Conservation (phyloP, 768 basidiomycete genomes). For the Lyophyllum shimeji region DNA sequence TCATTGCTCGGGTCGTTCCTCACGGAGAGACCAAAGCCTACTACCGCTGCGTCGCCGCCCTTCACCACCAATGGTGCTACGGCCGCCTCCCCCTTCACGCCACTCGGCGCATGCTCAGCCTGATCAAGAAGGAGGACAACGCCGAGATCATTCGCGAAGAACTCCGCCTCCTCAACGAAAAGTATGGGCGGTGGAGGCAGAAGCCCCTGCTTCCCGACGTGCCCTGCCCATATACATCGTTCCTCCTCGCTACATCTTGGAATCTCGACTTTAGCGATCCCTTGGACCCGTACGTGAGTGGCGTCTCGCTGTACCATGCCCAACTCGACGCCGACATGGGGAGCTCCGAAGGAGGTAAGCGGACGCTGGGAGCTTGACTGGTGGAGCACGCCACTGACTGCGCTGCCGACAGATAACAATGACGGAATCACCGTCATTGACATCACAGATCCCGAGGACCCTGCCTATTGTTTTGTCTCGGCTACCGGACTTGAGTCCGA, state of each 20-base stretch:
- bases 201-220: slow-evolving; percentile 7
- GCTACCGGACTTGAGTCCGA: background rate
- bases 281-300: slow-evolving; percentile 14
- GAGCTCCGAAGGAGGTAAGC: slow-evolving; percentile 16
- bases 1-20: slow-evolving; percentile 34
- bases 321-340: slow-evolving; percentile 23
- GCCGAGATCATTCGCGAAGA: slow-evolving; percentile 32
- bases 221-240: slow-evolving; percentile 33
- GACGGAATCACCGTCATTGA: slow-evolving; percentile 36
- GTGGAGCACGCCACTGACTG: slow-evolving; percentile 26
- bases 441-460: slow-evolving; percentile 25
- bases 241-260: slow-evolving; percentile 30
- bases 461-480: slow-evolving; percentile 28
- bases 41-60: slow-evolving; percentile 41
- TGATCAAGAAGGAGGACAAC: background rate
- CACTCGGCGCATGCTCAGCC: slow-evolving; percentile 28
- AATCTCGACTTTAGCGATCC: slow-evolving; percentile 15
- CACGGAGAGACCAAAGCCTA: slow-evolving; percentile 19
- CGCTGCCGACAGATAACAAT: slow-evolving; percentile 27
- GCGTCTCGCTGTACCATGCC: slow-evolving; percentile 10
- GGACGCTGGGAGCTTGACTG: background rate
- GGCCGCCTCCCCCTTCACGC: slow-evolving; percentile 32
- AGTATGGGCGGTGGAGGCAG: slow-evolving; percentile 22
- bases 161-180: slow-evolving; percentile 29
- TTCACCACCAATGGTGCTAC: slow-evolving; percentile 41